Conservation (phyloP, 768 basidiomycete species). For the Heimioporus sp. region DNA sequence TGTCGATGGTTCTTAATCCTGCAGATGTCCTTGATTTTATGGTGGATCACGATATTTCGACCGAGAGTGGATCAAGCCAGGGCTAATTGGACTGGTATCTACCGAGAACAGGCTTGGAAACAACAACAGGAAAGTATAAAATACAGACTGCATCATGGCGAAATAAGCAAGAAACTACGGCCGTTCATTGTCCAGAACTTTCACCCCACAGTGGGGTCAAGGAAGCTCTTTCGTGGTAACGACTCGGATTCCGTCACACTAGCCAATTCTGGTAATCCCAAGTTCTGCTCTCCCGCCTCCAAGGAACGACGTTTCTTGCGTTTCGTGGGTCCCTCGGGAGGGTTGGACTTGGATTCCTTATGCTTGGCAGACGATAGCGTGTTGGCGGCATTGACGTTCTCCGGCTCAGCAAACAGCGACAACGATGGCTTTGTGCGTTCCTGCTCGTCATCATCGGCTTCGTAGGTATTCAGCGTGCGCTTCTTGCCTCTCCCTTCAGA, state of each 20-base stretch:
- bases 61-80: too few species aligned
- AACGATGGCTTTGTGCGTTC: too few species aligned
- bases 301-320: slow-evolving; percentile 14
- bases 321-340: slow-evolving; percentile 1
- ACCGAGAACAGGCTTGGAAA: neutral
- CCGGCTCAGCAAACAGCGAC: too few species aligned
- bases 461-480: slow-evolving; percentile 9
- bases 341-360: neutral
- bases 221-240: too few species aligned
- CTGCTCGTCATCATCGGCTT: neutral
- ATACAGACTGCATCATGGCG: neutral
- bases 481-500: slow-evolving; percentile 12
- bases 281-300: neutral
- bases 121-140: neutral
- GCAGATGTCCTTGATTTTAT: too few species aligned
- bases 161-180: neutral
- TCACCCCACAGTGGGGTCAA: neutral
- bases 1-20: too few species aligned
- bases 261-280: too few species aligned
- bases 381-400: neutral
- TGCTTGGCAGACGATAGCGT: slow-evolving; percentile 2
- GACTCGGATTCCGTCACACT: too few species aligned
- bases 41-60: too few species aligned
- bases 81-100: neutral
- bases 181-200: neutral